Percentiles rank a stretch among this genome's conserved stretches.
Evolutionary conservation across 129 eudicot species (phyloP).

Genomic region (Helianthus annuus): HanXRQr2.0-SUNRISE NC_035436.2:37898887-37899386

Average conservation of each 20-base stretch:
- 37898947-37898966: too few species aligned
- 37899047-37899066: neutral
- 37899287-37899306: constrained; percentile 97
- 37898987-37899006: constrained; percentile 20
- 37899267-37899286: constrained; percentile 92
- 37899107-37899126: constrained; percentile 8
- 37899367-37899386: constrained; percentile 91
- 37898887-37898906: constrained; percentile 6
- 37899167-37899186: too few species aligned
- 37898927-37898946: too few species aligned
- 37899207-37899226: neutral
- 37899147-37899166: constrained; percentile 3
- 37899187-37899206: too few species aligned
- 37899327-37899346: constrained; percentile 93
- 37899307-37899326: constrained; percentile 86
- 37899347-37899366: constrained; percentile 92
- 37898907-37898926: neutral
- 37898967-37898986: constrained; percentile 7
- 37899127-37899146: neutral
- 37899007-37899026: neutral
- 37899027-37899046: neutral
- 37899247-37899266: constrained; percentile 64
- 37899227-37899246: neutral
- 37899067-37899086: constrained; percentile 2
- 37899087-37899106: constrained; percentile 4